Evolutionary conservation across 495 filamentous ascomycete genomes (phyloP).

Genomic region (Podospora fimiseda): DNA sequence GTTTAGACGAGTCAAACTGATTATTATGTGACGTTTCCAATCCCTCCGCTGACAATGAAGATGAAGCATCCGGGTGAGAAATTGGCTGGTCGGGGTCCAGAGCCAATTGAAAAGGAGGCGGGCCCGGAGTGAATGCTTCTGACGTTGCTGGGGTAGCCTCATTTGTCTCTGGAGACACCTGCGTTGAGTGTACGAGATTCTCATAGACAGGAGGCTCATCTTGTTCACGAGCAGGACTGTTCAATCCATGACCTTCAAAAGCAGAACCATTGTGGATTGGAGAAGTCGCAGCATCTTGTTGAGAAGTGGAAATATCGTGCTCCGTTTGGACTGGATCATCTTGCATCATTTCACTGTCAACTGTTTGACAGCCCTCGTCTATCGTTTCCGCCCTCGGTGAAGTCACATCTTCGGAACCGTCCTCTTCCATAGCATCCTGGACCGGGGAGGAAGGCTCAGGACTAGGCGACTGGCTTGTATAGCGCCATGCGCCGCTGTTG

Average conservation of each 20-base stretch:
- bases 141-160: no score
- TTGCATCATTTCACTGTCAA: slow-evolving; percentile 30
- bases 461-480: slow-evolving; percentile 59
- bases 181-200: no score
- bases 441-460: slow-evolving; percentile 43
- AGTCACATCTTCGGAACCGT: slow-evolving; percentile 3
- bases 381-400: slow-evolving; percentile 31
- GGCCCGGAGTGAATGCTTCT: no score
- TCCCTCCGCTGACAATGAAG: no score
- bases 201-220: no score
- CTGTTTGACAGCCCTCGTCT: slow-evolving; percentile 44
- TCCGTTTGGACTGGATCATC: slow-evolving; percentile 1
- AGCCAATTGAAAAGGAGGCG: no score
- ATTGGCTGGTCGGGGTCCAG: no score
- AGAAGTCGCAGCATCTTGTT: background rate
- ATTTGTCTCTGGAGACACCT: no score
- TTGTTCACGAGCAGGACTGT: no score
- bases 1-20: slow-evolving; percentile 12
- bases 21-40: slow-evolving; percentile 4
- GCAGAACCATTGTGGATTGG: background rate
- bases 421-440: slow-evolving; percentile 32
- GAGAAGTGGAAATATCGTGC: background rate
- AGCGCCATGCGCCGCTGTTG: slow-evolving; percentile 61
- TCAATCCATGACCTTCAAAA: no score
- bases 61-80: no score